These are phyloP conservation scores for Tuber melanosporum DNA, from an alignment of 495 filamentous ascomycete genomes.

Conservation along the genomic window DNA sequence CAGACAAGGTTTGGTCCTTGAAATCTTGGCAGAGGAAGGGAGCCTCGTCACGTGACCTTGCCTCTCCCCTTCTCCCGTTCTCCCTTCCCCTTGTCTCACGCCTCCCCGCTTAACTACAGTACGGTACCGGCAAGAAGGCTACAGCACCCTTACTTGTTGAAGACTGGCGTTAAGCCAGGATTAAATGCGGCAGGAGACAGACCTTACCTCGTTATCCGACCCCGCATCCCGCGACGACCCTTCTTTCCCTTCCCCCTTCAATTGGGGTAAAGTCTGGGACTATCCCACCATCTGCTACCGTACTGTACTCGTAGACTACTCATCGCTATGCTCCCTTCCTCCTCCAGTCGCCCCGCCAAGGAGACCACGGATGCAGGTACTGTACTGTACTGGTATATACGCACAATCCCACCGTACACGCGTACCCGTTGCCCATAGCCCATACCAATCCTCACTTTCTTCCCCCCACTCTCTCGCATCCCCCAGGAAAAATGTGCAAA, in stretches of 20 bases:
- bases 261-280: background rate
- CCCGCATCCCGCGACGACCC: background rate
- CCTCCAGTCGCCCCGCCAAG: background rate
- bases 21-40: background rate
- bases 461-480: background rate
- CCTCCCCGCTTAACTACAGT: background rate
- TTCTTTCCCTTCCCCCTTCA: background rate
- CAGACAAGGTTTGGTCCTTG: background rate
- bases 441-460: background rate
- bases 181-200: background rate
- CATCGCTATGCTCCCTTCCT: background rate
- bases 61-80: background rate
- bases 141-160: background rate
- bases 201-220: background rate
- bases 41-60: background rate
- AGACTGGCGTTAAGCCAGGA: background rate
- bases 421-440: background rate
- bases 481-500: background rate
- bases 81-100: background rate
- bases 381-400: background rate
- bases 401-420: background rate
- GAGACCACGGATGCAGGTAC: background rate
- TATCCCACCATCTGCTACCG: no score
- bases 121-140: background rate
- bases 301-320: no score